phyloP scores from a whole-genome alignment of 768 basidiomycete genomes.

The Baorangia bicolor region DNA sequence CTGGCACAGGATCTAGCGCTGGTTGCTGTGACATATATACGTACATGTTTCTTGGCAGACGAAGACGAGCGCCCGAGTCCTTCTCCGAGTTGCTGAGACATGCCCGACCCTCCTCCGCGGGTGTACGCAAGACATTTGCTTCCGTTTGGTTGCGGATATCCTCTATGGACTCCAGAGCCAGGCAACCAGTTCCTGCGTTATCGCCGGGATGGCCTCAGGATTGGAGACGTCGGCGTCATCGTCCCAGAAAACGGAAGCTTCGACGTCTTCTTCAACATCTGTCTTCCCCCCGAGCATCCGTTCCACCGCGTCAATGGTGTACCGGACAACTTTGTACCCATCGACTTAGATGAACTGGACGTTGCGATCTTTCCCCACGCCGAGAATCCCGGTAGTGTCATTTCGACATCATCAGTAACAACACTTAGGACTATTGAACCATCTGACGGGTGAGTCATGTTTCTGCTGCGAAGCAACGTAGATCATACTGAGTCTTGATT shows the following conservation, averaged over 20 bases:
- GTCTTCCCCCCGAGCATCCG: conserved; percentile 31
- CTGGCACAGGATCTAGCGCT: too few species aligned
- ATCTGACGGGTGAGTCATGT: neutral
- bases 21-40: too few species aligned
- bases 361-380: conserved; percentile 2
- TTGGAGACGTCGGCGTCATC: conserved; percentile 38
- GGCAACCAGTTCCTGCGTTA: conserved; percentile 24
- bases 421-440: conserved; percentile 1
- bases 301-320: conserved; percentile 16
- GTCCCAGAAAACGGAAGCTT: conserved; percentile 31
- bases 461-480: neutral
- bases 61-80: too few species aligned
- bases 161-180: conserved; percentile 33
- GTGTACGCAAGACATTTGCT: conserved; percentile 13
- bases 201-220: conserved; percentile 25
- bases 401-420: conserved; percentile 10
- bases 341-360: conserved; percentile 11
- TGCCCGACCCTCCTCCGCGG: conserved; percentile 7
- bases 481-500: neutral
- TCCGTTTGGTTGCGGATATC: conserved; percentile 25
- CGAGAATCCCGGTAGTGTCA: conserved; percentile 10
- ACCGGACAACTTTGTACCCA: conserved; percentile 26
- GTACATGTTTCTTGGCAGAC: too few species aligned
- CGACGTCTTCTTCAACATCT: conserved; percentile 38
- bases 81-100: too few species aligned